Evolutionary conservation across 768 basidiomycete species (phyloP).

Genomic region (Royoungia palumana): DNA sequence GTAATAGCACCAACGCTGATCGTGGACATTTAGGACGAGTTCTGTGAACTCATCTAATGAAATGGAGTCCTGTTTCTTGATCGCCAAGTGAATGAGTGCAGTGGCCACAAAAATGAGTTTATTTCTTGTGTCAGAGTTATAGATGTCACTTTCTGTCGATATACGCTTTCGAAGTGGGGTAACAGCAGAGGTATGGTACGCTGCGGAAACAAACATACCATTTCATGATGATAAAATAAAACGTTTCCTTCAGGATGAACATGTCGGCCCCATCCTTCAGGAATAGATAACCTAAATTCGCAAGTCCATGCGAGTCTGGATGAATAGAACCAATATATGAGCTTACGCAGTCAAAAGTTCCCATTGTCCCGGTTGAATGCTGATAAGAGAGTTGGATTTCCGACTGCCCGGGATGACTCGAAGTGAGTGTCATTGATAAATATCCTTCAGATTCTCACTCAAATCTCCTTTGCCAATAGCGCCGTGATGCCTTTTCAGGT

Average conservation of each 20-base stretch:
- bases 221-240: not conserved
- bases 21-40: not conserved
- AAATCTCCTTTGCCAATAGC: constrained; percentile 4
- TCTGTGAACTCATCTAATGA: constrained; percentile 8
- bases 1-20: too few relatives aligned
- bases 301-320: too few relatives aligned
- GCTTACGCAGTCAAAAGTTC: constrained; percentile 8
- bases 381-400: too few relatives aligned
- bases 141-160: constrained; percentile 12
- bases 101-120: constrained; percentile 2
- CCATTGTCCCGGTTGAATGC: constrained; percentile 9
- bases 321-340: not conserved
- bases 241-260: not conserved
- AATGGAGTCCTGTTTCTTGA: not conserved
- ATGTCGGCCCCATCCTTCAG: constrained; percentile 3
- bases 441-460: not conserved
- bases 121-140: not conserved
- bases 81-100: constrained; percentile 8
- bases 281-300: not conserved
- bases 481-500: constrained; percentile 10
- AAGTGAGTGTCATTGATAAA: too few relatives aligned
- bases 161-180: constrained; percentile 6
- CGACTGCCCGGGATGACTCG: not conserved
- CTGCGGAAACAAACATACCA: too few relatives aligned
- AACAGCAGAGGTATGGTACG: too few relatives aligned